A percentile compares a stretch with the other conserved stretches of the same genome.
phyloP scores from a whole-genome alignment of 2,329 filamentous ascomycete genomes.

The Zasmidium cellare region DNA sequence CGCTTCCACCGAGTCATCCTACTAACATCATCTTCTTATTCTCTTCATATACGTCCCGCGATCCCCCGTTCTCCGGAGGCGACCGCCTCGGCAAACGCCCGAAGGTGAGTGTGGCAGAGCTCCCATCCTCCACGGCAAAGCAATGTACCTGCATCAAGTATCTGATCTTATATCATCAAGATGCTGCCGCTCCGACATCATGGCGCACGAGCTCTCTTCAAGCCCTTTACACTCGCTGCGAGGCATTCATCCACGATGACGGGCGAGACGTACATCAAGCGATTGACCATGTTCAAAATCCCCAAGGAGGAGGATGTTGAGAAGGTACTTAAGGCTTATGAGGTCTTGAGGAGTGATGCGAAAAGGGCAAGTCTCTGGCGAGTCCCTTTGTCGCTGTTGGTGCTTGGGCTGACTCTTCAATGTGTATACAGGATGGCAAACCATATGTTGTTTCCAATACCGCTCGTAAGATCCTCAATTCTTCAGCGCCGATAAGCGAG shows the following conservation, averaged over 20 bases:
- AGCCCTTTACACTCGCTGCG: neutral
- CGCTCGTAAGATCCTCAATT: slow-evolving; percentile 27
- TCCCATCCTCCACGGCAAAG: neutral
- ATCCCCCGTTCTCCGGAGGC: neutral
- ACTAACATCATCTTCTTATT: no score
- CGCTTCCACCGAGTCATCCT: no score
- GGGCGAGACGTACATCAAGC: slow-evolving; percentile 39
- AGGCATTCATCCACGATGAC: slow-evolving; percentile 17
- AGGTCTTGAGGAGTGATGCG: slow-evolving; percentile 44
- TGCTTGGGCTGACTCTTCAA: neutral
- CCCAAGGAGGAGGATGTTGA: slow-evolving; percentile 49
- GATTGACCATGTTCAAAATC: slow-evolving; percentile 56
- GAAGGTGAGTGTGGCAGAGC: neutral
- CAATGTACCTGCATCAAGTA: neutral
- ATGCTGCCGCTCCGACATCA: neutral
- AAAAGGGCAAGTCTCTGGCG: slow-evolving; percentile 37
- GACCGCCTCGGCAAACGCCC: neutral
- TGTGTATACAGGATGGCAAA: slow-evolving; percentile 61
- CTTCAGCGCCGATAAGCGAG: slow-evolving; percentile 52
- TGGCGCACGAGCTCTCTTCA: neutral
- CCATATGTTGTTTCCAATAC: slow-evolving; percentile 62
- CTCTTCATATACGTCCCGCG: neutral
- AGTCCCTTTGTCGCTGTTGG: neutral
- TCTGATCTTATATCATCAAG: neutral
- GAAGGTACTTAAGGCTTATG: slow-evolving; percentile 47